Conservation (phyloP, 495 filamentous ascomycete genomes). For the Alectoria sarmentosa region DNA sequence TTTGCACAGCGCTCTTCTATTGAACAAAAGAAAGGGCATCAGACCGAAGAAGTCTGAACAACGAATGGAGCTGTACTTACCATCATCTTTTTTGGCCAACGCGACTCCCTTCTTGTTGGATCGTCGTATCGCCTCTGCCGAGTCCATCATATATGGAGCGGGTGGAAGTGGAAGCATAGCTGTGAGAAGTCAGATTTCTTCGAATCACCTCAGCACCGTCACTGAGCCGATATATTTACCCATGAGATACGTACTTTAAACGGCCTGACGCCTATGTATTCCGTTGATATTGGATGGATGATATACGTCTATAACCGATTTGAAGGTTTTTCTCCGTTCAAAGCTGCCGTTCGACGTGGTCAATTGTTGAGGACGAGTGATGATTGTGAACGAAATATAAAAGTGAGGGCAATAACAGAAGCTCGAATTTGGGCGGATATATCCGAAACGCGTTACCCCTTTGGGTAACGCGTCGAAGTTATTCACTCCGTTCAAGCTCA, state of each 20-base stretch:
- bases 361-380: background rate
- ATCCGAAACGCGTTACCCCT: background rate
- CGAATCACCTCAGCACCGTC: background rate
- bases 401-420: background rate
- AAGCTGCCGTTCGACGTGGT: background rate
- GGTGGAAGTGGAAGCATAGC: conserved; percentile 7
- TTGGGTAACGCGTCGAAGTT: background rate
- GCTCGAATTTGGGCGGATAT: background rate
- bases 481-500: background rate
- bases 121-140: background rate
- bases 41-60: background rate
- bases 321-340: background rate
- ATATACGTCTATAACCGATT: background rate
- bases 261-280: background rate
- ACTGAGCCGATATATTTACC: background rate
- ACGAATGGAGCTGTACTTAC: background rate
- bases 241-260: background rate
- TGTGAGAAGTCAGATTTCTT: background rate
- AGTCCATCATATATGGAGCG: background rate
- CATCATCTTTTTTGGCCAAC: background rate
- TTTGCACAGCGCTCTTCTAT: background rate
- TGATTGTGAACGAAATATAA: background rate
- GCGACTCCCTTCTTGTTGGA: background rate
- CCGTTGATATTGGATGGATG: background rate
- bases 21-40: background rate